phyloP scores from a whole-genome alignment of 2,329 filamentous ascomycete species.

The Penicillium sp. region DNA sequence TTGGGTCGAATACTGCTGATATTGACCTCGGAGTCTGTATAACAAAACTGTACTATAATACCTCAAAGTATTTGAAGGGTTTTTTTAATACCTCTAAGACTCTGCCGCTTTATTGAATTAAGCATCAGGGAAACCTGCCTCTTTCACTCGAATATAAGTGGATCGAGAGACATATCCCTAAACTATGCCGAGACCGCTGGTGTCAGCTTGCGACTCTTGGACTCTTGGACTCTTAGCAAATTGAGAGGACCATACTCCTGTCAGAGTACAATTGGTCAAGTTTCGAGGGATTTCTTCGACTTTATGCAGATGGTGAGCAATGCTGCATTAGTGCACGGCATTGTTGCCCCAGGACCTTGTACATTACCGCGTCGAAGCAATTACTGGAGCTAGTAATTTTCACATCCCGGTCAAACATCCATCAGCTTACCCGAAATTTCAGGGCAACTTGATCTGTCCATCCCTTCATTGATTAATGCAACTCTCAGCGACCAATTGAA shows the following conservation, averaged over 20 bases:
- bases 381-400: neutral
- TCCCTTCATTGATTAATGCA: neutral
- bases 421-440: neutral
- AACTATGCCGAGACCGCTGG: neutral
- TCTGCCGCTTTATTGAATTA: neutral
- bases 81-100: neutral
- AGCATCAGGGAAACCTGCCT: neutral
- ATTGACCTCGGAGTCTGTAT: too few relatives aligned
- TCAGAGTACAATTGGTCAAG: conserved; percentile 12
- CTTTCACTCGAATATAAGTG: neutral
- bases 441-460: neutral
- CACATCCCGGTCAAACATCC: neutral
- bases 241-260: neutral
- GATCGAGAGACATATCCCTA: neutral
- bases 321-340: neutral
- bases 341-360: neutral
- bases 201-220: neutral
- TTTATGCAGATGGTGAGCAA: conserved; percentile 1
- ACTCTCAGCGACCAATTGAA: neutral
- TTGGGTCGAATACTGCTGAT: conserved; percentile 59
- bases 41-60: neutral
- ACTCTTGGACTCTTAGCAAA: neutral
- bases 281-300: conserved; percentile 5
- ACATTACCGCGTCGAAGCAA: neutral
- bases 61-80: neutral